phyloP scores from a whole-genome alignment of 2,329 filamentous ascomycete species.

The Teratosphaeria gauchensis region DNA sequence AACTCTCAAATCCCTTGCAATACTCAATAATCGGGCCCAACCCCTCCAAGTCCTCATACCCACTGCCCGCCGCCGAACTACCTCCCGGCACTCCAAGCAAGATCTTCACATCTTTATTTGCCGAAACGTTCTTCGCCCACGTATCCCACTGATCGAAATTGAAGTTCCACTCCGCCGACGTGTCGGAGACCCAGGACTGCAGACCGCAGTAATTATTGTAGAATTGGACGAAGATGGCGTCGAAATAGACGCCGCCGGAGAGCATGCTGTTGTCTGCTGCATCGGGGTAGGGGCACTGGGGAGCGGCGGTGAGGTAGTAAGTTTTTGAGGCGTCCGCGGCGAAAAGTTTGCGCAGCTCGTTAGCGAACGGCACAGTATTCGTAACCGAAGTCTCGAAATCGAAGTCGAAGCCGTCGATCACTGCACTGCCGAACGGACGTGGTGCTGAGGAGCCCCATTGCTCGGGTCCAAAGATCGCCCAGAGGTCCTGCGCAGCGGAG shows the following conservation, averaged over 20 bases:
- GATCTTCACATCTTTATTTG: constrained; percentile 22
- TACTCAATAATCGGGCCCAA: constrained; percentile 23
- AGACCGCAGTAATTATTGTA: constrained; percentile 40
- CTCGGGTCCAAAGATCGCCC: constrained; percentile 59
- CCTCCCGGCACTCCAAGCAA: constrained; percentile 28
- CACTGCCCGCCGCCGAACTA: constrained; percentile 25
- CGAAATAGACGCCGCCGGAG: constrained; percentile 53
- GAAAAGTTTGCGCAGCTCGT: constrained; percentile 23
- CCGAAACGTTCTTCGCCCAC: constrained; percentile 17
- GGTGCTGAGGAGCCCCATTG: constrained; percentile 28
- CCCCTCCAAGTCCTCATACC: constrained; percentile 22
- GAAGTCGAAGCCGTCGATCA: constrained; percentile 67
- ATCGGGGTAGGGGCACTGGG: constrained; percentile 33
- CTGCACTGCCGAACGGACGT: constrained; percentile 57
- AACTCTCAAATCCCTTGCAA: constrained; percentile 24
- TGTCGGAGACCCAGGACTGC: constrained; percentile 23
- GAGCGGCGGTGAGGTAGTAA: constrained; percentile 35
- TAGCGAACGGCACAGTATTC: constrained; percentile 48
- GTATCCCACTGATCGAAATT: constrained; percentile 36
- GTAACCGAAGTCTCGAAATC: constrained; percentile 56
- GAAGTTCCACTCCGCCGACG: constrained; percentile 44
- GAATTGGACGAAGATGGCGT: constrained; percentile 34
- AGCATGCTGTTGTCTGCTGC: constrained; percentile 21
- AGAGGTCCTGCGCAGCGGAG: constrained; percentile 52
- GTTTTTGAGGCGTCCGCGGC: constrained; percentile 25